These are phyloP conservation scores for Leccinum uliginosum DNA, from an alignment of 768 basidiomycete genomes.

Conservation along the genomic window DNA sequence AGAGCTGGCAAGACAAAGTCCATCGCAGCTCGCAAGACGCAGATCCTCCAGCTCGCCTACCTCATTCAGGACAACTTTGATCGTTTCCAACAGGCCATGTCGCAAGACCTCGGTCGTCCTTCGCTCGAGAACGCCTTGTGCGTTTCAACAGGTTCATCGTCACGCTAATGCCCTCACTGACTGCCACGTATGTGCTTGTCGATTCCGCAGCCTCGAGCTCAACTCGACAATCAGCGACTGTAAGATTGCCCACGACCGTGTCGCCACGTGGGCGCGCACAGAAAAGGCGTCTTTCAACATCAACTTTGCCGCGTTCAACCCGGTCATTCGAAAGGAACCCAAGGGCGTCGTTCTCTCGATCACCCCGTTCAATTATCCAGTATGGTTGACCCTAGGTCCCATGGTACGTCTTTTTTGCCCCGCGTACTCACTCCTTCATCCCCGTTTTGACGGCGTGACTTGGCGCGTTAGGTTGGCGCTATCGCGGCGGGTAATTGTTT, in stretches of 20 bases:
- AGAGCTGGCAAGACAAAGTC: constrained; percentile 58
- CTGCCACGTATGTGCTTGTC: not conserved
- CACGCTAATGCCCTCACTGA: not conserved
- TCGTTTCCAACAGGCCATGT: constrained; percentile 55
- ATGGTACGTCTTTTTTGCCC: constrained; percentile 38
- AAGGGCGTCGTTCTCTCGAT: constrained; percentile 74
- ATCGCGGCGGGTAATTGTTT: constrained; percentile 76
- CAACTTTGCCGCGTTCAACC: constrained; percentile 55
- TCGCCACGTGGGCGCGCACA: constrained; percentile 74
- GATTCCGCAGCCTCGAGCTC: constrained; percentile 56
- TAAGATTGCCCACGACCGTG: constrained; percentile 51
- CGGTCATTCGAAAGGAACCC: constrained; percentile 66
- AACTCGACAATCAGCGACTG: constrained; percentile 48
- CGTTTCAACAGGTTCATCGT: constrained; percentile 12
- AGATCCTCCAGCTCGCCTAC: constrained; percentile 50
- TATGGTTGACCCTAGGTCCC: constrained; percentile 55
- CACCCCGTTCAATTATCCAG: constrained; percentile 71
- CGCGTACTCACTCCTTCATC: not conserved
- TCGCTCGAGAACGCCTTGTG: constrained; percentile 53
- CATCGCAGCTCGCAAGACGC: constrained; percentile 68
- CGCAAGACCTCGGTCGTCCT: constrained; percentile 61
- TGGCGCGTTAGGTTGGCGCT: constrained; percentile 49
- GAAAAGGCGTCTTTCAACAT: constrained; percentile 52
- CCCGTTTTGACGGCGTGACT: not conserved
- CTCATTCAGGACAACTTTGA: constrained; percentile 68